Evolutionary conservation across 805 yeast genomes (phyloP).

Genomic region (Candida fluviatilis): DNA sequence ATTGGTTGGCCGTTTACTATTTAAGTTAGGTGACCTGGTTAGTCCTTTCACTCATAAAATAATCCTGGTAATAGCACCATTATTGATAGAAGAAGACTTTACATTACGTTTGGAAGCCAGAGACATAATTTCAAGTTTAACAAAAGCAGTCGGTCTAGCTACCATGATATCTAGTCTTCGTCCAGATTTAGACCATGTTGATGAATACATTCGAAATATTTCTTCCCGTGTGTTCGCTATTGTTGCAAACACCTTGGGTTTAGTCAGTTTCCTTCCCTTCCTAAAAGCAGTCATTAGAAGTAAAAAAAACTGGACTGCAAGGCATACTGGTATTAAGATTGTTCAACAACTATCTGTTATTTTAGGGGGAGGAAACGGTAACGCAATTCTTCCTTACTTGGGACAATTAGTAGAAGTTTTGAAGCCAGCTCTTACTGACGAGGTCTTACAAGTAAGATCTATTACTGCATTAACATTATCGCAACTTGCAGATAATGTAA

Average conservation of each 20-base stretch:
- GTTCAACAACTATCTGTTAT: conserved; percentile 71
- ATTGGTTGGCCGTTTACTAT: conserved; percentile 64
- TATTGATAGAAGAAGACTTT: conserved; percentile 74
- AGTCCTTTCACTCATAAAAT: conserved; percentile 74
- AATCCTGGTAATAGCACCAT: conserved; percentile 70
- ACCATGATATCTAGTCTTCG: conserved; percentile 75
- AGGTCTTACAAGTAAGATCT: conserved; percentile 60
- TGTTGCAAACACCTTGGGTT: conserved; percentile 75
- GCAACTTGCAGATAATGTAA: conserved; percentile 72
- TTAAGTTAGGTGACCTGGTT: conserved; percentile 58
- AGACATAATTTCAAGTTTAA: conserved; percentile 67
- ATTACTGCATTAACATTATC: conserved; percentile 70
- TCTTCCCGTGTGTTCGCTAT: conserved; percentile 82
- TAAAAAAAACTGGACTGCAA: conserved; percentile 72
- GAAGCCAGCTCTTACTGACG: conserved; percentile 57
- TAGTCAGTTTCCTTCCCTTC: conserved; percentile 71
- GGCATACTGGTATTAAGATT: conserved; percentile 76
- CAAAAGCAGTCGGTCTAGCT: conserved; percentile 80
- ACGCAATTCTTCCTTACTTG: conserved; percentile 63
- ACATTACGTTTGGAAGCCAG: conserved; percentile 74
- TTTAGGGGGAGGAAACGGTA: conserved; percentile 58
- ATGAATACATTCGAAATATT: conserved; percentile 73
- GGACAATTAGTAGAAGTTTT: conserved; percentile 61
- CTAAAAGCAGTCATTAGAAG: conserved; percentile 74
- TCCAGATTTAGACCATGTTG: conserved; percentile 78